Evolutionary conservation across 768 basidiomycete species (phyloP).

Genomic region (Tremella yokohamensis): DNA sequence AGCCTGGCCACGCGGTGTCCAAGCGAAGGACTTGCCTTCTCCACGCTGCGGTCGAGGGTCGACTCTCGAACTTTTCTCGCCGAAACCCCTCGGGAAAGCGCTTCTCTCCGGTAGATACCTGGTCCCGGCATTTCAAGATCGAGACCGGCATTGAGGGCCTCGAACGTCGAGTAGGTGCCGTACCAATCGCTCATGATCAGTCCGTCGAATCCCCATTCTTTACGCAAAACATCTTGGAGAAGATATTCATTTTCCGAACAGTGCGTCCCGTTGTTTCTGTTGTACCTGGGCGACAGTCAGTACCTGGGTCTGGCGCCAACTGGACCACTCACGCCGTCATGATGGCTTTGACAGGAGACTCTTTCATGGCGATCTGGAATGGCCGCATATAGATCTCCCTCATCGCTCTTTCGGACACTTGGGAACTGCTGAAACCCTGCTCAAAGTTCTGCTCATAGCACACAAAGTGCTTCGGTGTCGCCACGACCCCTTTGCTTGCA

Average conservation of each 20-base stretch:
- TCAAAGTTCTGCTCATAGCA: slow-evolving; percentile 3
- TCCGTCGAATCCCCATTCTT: slow-evolving; percentile 71
- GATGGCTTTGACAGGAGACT: slow-evolving; percentile 62
- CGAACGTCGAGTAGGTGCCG: slow-evolving; percentile 66
- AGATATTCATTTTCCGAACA: slow-evolving; percentile 64
- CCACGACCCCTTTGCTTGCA: not conserved
- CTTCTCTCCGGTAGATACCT: slow-evolving; percentile 14
- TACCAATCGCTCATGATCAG: slow-evolving; percentile 81
- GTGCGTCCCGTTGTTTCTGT: slow-evolving; percentile 64
- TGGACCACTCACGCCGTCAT: slow-evolving; percentile 62
- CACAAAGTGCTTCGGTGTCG: slow-evolving; percentile 3
- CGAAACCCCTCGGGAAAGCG: not conserved
- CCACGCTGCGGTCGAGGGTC: slow-evolving; percentile 53
- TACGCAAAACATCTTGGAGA: slow-evolving; percentile 62
- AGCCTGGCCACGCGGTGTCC: not conserved
- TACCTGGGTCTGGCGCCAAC: slow-evolving; percentile 18
- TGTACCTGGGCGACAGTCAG: slow-evolving; percentile 12
- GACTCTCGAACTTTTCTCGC: not conserved
- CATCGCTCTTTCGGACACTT: slow-evolving; percentile 56
- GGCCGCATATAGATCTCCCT: slow-evolving; percentile 65
- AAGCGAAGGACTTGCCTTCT: slow-evolving; percentile 50
- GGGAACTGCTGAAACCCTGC: not conserved
- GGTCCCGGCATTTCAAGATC: slow-evolving; percentile 60
- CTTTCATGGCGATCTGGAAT: slow-evolving; percentile 58
- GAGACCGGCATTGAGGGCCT: slow-evolving; percentile 68